These are phyloP conservation scores for Besnoitia besnoiti DNA, from an alignment of 169 alveolate species.

Conservation along the genomic window DNA sequence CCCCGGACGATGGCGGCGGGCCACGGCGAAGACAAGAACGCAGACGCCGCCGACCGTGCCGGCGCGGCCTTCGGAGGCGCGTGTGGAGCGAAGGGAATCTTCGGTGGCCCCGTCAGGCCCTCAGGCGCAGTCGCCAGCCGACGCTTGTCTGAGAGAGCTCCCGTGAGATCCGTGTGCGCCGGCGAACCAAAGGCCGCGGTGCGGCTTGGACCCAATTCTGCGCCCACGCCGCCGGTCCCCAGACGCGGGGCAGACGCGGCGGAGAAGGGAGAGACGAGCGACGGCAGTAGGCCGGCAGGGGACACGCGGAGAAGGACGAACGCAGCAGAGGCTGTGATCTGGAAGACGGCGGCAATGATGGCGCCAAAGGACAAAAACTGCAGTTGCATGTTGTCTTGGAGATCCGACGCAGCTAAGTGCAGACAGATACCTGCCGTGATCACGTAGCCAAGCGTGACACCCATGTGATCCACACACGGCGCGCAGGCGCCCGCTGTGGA, in stretches of 20 bases:
- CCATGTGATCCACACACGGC: slow-evolving; percentile 57
- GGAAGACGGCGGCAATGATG: slow-evolving; percentile 58
- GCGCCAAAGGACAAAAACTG: slow-evolving; percentile 59
- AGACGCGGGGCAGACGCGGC: background rate
- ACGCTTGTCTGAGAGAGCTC: background rate
- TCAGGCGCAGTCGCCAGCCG: background rate
- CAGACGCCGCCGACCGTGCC: background rate
- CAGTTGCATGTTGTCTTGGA: slow-evolving; percentile 48
- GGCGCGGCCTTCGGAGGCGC: background rate
- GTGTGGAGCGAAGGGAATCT: background rate
- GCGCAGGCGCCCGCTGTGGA: slow-evolving; percentile 4
- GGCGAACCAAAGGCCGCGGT: too few species aligned
- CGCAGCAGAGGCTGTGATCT: slow-evolving; percentile 43
- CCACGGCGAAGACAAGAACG: background rate
- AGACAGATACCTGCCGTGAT: slow-evolving; percentile 50
- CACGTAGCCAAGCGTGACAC: slow-evolving; percentile 46
- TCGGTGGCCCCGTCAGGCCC: background rate
- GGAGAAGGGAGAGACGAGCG: background rate
- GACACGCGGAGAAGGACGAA: background rate
- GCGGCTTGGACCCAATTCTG: background rate
- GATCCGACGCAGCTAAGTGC: slow-evolving; percentile 60
- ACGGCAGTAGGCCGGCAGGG: background rate
- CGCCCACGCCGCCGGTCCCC: too few species aligned
- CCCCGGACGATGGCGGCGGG: slow-evolving; percentile 19
- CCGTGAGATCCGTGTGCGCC: too few species aligned